These are phyloP conservation scores for Clavispora santaluciae DNA, from an alignment of 805 yeast species.

Conservation along the genomic window DNA sequence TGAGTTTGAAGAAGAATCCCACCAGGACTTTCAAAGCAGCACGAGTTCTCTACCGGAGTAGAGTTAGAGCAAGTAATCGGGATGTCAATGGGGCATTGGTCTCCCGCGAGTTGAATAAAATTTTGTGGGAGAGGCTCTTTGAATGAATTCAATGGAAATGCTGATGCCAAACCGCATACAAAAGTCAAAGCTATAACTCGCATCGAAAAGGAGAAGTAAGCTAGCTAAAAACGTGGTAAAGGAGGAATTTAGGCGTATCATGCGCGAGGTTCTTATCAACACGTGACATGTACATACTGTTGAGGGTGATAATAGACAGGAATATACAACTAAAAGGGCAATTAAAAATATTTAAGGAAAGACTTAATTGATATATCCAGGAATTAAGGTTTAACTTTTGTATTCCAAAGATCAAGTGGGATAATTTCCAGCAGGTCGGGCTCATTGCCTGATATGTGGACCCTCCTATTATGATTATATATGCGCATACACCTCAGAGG, in stretches of 20 bases:
- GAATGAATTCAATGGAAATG: background rate
- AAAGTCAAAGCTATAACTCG: background rate
- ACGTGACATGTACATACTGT: too few species aligned
- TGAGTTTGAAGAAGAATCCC: constrained; percentile 40
- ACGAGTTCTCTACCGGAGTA: constrained; percentile 43
- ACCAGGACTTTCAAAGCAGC: constrained; percentile 39
- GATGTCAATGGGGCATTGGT: constrained; percentile 11
- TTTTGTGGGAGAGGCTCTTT: background rate
- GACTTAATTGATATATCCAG: too few species aligned
- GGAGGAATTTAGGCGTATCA: background rate
- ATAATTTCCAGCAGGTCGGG: too few species aligned
- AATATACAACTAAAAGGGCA: too few species aligned
- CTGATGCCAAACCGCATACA: background rate
- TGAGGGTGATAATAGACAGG: too few species aligned
- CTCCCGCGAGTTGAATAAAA: background rate
- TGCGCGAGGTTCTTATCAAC: background rate
- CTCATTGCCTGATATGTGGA: too few species aligned
- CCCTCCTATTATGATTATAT: too few species aligned
- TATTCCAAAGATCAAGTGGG: too few species aligned
- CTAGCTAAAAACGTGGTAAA: background rate
- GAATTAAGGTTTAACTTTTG: too few species aligned
- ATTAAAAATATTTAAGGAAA: too few species aligned
- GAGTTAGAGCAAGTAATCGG: constrained; percentile 63
- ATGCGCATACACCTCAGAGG: too few species aligned
- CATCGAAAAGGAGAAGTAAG: background rate